Base-by-base conservation (phyloP, 805 yeast genomes). In the Wickerhamiella domercqiae region DNA sequence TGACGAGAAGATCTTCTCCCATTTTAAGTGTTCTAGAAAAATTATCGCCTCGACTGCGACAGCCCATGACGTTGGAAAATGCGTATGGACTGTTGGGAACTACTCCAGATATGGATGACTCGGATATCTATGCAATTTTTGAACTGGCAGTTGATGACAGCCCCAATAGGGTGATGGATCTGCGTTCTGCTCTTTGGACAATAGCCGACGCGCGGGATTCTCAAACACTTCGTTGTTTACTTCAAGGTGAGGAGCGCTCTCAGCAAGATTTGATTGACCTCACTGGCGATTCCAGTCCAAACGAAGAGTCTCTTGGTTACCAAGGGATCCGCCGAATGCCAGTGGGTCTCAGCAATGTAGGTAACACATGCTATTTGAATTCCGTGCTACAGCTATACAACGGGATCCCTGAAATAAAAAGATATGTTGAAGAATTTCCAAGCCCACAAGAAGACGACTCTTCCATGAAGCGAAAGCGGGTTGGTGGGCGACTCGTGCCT, bases 331-430 rank as follows among this genome's bases (percentile, higher is more conserved):
- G 17, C 15, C 33, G 15, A 20, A 25, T 87, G 71, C 98, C 98
- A 0, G 81, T 83, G 3, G 98, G 98, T 0, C 65, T 90, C 51
- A 81, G 78, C 56, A 90, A 90, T 53, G 86, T 84, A 44, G 98
- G 98, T 18, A 90, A 90, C 54, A 87, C 98, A 0, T 90, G 98
- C 57, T 86, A 86, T 48, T 63, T 90, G 55, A 87, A 90, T 54
- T 87, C 97, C 0, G 63, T 90, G 35, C 60, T 87, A 30, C 98
- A 87, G 53, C 87, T 78, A 51, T 87, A 83, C 55, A 90, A 84
- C 60, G 78, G 83, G 5, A 71, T 90, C 32, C 71, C 72, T 39
- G 96, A 95, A 0, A 61, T 90, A 29, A 66, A 96, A 40, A 71
- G 77, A 2, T 66, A 68, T 42, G 67, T 83, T 15, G 47, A 19